Percentiles rank a stretch among this genome's conserved stretches.
These are phyloP conservation scores for Apiospora pterosperma DNA, from an alignment of 2,329 filamentous ascomycete species.

Conservation along the genomic window DNA sequence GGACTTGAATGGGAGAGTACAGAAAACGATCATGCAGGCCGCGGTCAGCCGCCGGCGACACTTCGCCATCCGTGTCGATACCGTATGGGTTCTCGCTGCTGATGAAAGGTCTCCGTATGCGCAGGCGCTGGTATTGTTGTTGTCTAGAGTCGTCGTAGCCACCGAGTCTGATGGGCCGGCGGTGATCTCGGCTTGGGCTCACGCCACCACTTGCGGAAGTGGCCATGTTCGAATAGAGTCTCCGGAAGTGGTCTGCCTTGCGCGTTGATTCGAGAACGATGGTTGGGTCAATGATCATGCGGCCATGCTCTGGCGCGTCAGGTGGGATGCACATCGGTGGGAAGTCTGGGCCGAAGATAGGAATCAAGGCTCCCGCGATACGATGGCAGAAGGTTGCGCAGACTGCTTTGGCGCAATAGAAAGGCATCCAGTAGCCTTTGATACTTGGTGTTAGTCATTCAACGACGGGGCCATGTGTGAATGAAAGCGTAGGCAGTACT, in stretches of 20 bases:
- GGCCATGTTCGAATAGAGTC: constrained; percentile 25
- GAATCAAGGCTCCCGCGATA: constrained; percentile 82
- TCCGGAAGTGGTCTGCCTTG: constrained; percentile 44
- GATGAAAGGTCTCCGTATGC: constrained; percentile 27
- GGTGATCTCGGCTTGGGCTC: constrained; percentile 15
- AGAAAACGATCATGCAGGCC: constrained; percentile 13
- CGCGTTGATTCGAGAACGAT: constrained; percentile 51
- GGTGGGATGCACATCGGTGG: constrained; percentile 66
- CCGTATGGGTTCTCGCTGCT: constrained; percentile 34
- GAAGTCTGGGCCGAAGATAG: constrained; percentile 84
- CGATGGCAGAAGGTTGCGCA: constrained; percentile 85
- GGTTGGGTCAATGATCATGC: constrained; percentile 61
- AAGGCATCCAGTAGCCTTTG: constrained; percentile 95
- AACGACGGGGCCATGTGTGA: neutral
- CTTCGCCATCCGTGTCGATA: constrained; percentile 38
- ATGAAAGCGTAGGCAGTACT: constrained; percentile 15
- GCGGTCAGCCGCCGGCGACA: constrained; percentile 22
- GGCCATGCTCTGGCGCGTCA: constrained; percentile 59
- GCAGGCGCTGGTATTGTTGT: constrained; percentile 15
- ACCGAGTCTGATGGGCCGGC: constrained; percentile 20
- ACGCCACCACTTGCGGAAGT: constrained; percentile 11
- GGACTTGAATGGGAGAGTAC: constrained; percentile 18
- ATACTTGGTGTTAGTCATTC: neutral
- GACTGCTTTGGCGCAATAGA: constrained; percentile 76
- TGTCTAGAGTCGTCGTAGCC: constrained; percentile 18